Evolutionary conservation across 352 stramenopile species (phyloP).

Genomic region (Pythium monospermum): DNA sequence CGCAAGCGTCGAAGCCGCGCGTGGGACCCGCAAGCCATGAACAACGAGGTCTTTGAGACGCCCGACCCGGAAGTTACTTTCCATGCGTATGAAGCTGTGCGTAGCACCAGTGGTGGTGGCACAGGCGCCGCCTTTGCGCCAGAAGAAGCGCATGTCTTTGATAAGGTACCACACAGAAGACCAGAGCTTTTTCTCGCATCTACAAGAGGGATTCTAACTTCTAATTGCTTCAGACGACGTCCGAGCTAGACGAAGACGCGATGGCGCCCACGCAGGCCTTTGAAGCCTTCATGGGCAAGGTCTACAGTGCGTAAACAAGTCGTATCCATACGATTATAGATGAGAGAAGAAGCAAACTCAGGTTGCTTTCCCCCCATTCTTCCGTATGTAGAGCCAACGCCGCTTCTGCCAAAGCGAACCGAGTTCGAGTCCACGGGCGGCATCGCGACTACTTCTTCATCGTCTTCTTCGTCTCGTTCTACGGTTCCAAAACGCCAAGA

Average conservation of each 20-base stretch:
- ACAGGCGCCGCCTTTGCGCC: conserved; percentile 19
- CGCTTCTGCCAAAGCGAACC: conserved; percentile 33
- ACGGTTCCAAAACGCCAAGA: conserved; percentile 1
- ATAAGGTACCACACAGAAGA: conserved; percentile 54
- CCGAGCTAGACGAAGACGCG: conserved; percentile 58
- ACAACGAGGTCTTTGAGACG: conserved; percentile 71
- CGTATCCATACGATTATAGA: not conserved
- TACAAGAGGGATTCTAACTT: too few species aligned
- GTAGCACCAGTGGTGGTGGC: conserved; percentile 8
- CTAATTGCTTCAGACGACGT: conserved; percentile 27
- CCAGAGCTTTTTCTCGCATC: too few species aligned
- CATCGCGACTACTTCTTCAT: too few species aligned
- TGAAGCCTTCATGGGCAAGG: conserved; percentile 79
- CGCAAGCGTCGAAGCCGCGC: conserved; percentile 20
- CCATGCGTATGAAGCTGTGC: conserved; percentile 50
- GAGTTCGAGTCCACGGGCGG: conserved; percentile 41
- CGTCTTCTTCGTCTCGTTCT: too few species aligned
- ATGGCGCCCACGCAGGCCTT: conserved; percentile 53
- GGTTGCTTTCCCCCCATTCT: too few species aligned
- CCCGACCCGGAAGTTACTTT: conserved; percentile 59
- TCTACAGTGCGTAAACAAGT: conserved; percentile 50
- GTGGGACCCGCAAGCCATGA: conserved; percentile 38
- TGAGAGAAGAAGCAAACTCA: too few species aligned
- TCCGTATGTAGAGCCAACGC: conserved; percentile 33
- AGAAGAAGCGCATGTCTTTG: conserved; percentile 42